Conservation (phyloP, 768 basidiomycete genomes). For the Daedalea quercina region DNA sequence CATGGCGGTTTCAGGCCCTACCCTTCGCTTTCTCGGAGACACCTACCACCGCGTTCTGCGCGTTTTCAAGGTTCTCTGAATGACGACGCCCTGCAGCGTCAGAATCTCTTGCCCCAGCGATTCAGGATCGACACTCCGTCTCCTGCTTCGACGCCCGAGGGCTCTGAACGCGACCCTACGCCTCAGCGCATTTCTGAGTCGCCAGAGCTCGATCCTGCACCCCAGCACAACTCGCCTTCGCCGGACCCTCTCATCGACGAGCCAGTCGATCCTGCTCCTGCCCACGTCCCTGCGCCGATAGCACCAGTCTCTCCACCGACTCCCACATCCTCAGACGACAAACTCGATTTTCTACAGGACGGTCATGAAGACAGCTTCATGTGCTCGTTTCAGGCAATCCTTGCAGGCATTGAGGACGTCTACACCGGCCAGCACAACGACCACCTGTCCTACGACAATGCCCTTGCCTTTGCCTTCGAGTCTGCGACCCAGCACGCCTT, state of each 20-base stretch:
- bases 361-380: not conserved
- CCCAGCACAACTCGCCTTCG: not conserved
- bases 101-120: no score
- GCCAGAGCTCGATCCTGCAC: not conserved
- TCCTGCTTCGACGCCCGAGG: not conserved
- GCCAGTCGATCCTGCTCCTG: not conserved
- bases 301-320: not conserved
- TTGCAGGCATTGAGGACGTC: conserved; percentile 3
- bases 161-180: not conserved
- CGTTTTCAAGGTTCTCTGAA: no score
- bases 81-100: no score
- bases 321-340: not conserved
- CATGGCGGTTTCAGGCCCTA: not conserved
- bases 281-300: not conserved
- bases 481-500: conserved; percentile 1
- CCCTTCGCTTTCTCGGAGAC: not conserved
- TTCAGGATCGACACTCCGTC: conserved; percentile 3
- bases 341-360: conserved; percentile 2
- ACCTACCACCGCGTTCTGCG: no score
- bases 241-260: not conserved
- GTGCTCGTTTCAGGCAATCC: conserved; percentile 1
- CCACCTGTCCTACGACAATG: conserved; percentile 4
- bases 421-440: conserved; percentile 1
- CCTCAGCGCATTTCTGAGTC: conserved; percentile 1
- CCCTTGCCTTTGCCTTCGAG: conserved; percentile 7